Evolutionary conservation across 2,329 filamentous ascomycete genomes (phyloP), one percentile per base, ranked within the genome.

Genomic region (Cadophora sp.): DNA sequence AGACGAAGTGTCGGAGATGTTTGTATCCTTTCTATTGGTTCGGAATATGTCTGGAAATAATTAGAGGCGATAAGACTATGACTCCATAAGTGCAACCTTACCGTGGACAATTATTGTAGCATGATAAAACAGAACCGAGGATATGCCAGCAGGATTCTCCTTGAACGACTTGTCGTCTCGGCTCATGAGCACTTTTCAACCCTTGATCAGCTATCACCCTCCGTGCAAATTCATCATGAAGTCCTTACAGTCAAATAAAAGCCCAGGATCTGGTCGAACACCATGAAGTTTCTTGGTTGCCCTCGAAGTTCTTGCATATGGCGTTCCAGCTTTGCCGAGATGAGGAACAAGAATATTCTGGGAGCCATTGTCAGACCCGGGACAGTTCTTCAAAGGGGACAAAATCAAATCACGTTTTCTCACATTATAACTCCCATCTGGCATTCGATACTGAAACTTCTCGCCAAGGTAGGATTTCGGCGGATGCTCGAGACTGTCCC

Each of bases 401-500:
- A 5, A 9, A 29, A 40, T n/a, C 29, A 19, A 1, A 24, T 26
- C n/a, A n/a, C n/a, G n/a, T 14, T 55, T 14, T 24, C 65, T 34
- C 59, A 68, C 58, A 83, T 86, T 93, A 78, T 87, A 85, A 0
- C 87, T 90, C 0, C 91, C 91, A 79, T 93, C 90, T 80, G 69
- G 73, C 79, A 71, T 85, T 14, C 91, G 85, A 74, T 91, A 93
- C 69, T 83, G 82, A 74, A 83, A 89, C 65, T 89, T 80, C n/a
- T 90, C 81, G 1, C 87, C 87, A 64, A 89, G 79, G 68, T 89
- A 91, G 60, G 89, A 83, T 72, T 91, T 80, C 0, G 91, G 89
- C 0, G 91, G 91, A 69, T 94, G 91, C 22, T 91, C 89, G 12
- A 94, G 81, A 0, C 86, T 88, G 72, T 87, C 82, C 91, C 91